Base-by-base conservation (phyloP, 192 early-diverging fungal genomes). In the Coemansia sp. region DNA sequence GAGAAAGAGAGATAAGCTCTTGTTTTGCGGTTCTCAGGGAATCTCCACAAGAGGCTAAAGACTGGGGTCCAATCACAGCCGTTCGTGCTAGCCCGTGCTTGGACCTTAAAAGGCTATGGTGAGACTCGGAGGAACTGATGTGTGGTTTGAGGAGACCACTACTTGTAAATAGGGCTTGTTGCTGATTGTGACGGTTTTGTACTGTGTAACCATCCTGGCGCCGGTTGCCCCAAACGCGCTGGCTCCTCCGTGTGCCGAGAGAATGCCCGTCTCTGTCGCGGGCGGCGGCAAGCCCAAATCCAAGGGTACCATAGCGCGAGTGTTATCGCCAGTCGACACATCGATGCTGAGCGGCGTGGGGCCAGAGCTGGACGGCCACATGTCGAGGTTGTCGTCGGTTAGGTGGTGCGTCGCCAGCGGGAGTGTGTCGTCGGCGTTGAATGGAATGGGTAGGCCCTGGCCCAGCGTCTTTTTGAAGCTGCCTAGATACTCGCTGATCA, bases 131-230 rank as follows among this genome's bases (percentile, higher is more conserved):
- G 73, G 73, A 36, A 78, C 68, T 6, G 69, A 67, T 8, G 75
- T 84, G 70, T 75, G 73, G 73, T 78, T 76, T 11, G 70, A 76
- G 31, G 67, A 77, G 8, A 76, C 70, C 6, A 84, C 73, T 0
- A 84, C 76, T 63, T 73, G 73, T 67, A 76, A 58, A 10, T 61
- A 51, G 3, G 68, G 76, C 50, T 60, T 84, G 60, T 58, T 63
- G 65, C 62, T 73, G 31, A 78, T 60, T 1, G 70, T 73, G 34
- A 78, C 69, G 0, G 80, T 78, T 39, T 70, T 74, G 41, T 67
- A 48, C 48, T 42, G 64, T 8, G 75, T 77, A 6, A 67, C 65
- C 25, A 67, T 48, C 25, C 5, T 58, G 42, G 29, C 60, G 5
- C 62, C 31, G 10, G 36, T 36, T 48, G 48, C 51, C 21, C 38